Percentiles rank a stretch among this genome's conserved stretches.
Evolutionary conservation across 306 rosid species (phyloP).

Genomic region (Elaeagnus macrophylla): DNA sequence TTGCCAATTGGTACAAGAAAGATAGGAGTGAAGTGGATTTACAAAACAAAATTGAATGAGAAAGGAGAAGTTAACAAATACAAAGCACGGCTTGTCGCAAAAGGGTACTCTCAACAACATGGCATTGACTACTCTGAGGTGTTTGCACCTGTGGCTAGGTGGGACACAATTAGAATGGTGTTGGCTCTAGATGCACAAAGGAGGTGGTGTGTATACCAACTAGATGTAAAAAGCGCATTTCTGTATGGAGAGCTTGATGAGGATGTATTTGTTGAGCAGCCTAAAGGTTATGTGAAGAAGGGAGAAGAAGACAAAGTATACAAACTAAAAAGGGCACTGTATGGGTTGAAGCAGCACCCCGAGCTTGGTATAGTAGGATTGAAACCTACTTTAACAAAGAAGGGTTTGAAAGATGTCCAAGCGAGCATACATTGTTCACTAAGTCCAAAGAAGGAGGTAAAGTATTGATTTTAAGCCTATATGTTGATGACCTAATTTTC

Average conservation of each 20-base stretch:
- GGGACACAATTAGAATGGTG: neutral
- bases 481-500: slow-evolving; percentile 1
- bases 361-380: slow-evolving; percentile 1
- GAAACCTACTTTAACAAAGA: neutral
- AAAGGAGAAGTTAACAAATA: neutral
- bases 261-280: neutral
- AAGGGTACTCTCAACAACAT: neutral
- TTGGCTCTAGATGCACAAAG: neutral
- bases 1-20: neutral
- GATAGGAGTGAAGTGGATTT: neutral
- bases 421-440: neutral
- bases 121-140: neutral
- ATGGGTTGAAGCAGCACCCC: neutral
- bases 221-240: slow-evolving; percentile 1
- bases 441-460: neutral
- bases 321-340: neutral
- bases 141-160: neutral
- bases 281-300: neutral
- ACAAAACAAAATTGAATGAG: neutral
- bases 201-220: neutral
- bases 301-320: neutral
- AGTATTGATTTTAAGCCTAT: neutral
- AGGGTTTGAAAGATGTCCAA: neutral
- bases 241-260: neutral
- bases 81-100: neutral